A percentile compares a stretch with the other conserved stretches of the same genome.
These are phyloP conservation scores for Suillus plorans DNA, from an alignment of 768 basidiomycete species.

Conservation along the genomic window DNA sequence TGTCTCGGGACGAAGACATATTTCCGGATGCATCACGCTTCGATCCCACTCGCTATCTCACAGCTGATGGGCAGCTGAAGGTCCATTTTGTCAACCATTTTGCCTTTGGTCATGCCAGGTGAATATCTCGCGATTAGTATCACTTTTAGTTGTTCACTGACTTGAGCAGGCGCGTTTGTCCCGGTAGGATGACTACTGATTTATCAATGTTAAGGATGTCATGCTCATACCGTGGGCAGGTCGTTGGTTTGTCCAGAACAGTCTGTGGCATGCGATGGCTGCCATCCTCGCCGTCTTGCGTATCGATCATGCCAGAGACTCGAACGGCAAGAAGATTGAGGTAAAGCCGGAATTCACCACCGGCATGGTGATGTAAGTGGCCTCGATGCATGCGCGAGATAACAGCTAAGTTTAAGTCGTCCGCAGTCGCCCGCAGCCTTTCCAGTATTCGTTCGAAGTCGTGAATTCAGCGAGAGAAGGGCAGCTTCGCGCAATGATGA, in stretches of 20 bases:
- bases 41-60: conserved; percentile 6
- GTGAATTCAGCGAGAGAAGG: neutral
- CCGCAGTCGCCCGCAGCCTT: neutral
- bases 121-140: too few relatives aligned
- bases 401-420: neutral
- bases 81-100: neutral
- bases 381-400: too few relatives aligned
- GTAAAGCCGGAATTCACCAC: neutral
- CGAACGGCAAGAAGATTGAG: neutral
- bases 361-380: conserved; percentile 2
- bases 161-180: neutral
- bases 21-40: conserved; percentile 5
- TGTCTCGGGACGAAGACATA: conserved; percentile 2
- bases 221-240: neutral
- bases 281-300: neutral
- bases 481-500: neutral
- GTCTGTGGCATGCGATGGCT: neutral
- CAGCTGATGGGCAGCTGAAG: conserved; percentile 2
- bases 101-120: neutral
- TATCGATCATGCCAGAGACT: conserved; percentile 2
- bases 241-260: conserved; percentile 2
- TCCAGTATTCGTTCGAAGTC: neutral
- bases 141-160: neutral
- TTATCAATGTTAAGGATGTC: neutral
- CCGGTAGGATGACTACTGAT: neutral